Evolutionary conservation across 2,329 filamentous ascomycete genomes (phyloP), one percentile per base, ranked within the genome.

Genomic region (Sclerotinia spermophila): DNA sequence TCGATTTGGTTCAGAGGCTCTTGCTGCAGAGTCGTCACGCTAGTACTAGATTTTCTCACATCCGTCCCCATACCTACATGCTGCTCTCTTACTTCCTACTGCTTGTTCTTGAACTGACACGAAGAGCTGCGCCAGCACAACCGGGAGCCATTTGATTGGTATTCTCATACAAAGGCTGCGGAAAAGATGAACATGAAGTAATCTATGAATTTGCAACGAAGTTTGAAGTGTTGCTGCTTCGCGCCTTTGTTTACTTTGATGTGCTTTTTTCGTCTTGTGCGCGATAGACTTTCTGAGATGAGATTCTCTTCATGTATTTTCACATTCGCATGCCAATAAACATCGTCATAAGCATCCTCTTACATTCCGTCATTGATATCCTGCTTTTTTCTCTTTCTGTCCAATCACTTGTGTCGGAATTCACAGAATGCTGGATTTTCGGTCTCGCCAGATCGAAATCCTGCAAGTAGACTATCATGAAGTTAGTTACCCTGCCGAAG

Each of bases 1-100:
- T 35, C 45, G 17, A 53, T 65, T 10, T 27, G 2, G 13, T 65
- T 15, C 48, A 10, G 24, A 40, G 24, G 33, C 15, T 53, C 10
- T 17, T 6, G 61, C 45, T 33, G 33, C 2, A 38, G 21, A 40
- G 2, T 33, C 15, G 17, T 2, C 13, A 1, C n/a, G 21, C 7
- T 21, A 40, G 15, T 27, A 51, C 5, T 24, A 6, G 3, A 5
- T 21, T 11, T 33, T 17, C 19, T 15, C 44, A 15, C 30, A 48
- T 8, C 0, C 7, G 3, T 7, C 13, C 13, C 8, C 4, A 15
- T 13, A 5, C 11, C 3, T 5, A 0, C 11, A 38, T 38, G 21
- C 44, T 35, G 21, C 30, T 27, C 30, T 48, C 3, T 19, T 64
- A n/a, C 30, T 19, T 48, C 24, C n/a, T 2, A 30, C 4, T 51